Evolutionary conservation across 768 basidiomycete species (phyloP), one percentile per base, ranked within the genome.

Genomic region (Chalciporus chontae): DNA sequence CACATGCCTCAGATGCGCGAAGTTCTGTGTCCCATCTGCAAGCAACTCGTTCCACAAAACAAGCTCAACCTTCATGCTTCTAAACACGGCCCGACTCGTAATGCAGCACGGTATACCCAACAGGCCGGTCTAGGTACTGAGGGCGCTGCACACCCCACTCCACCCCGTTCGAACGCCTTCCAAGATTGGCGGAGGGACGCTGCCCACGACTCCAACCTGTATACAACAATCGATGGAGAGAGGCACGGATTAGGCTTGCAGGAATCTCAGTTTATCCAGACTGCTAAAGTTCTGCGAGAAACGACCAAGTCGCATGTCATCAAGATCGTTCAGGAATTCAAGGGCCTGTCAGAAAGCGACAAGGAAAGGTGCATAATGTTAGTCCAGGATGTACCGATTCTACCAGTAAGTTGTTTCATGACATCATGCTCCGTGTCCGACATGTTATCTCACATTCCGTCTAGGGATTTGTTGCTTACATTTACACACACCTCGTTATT

Each of bases 401-500:
- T 66, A 39, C 66, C 61, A 40, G 64, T 68, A 36, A 23, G 61
- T 2, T 40, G 15, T 21, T 37, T 32, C 36, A 7, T 21, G 21
- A 21, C 21, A 21, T 21, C 21, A 21, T 39, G 13, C 34, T 46
- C 43, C 15, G 29, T 17, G 6, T 50, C 47, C 15, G 1, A 34
- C 17, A 21, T 32, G 15, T 37, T 9, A 8, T 48, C 60, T 58
- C 40, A 63, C 29, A 7, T 31, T 19, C 9, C 18, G 1, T 18
- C 34, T 23, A 66, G 64, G 26, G 61, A 34, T 37, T 66, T 41
- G 56, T 66, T 7, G 66, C 64, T 23, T 66, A 68, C 37, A 53
- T 55, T 3, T 66, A 61, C 26, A 66, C 66, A 5, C 66, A 66
- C 43, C 24, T 66, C 21, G 23, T 55, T 10, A 5, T 17, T 36